Evolutionary conservation across 2,329 filamentous ascomycete genomes (phyloP).

Genomic region (Fusarium verticillioides): DNA sequence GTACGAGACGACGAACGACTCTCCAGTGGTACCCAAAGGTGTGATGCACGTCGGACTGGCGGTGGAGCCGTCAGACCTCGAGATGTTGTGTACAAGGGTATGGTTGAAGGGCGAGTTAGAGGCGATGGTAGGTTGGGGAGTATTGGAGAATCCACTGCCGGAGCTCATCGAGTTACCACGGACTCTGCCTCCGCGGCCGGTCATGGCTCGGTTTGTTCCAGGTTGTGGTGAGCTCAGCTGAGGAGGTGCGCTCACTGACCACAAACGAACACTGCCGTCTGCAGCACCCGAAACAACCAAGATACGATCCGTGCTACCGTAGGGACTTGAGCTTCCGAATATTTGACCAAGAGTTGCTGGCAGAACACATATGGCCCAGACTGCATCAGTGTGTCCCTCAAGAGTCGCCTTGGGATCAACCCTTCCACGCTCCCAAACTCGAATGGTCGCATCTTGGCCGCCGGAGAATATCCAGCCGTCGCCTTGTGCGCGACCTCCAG

Average conservation of each 20-base stretch:
- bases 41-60: slow-evolving; percentile 91
- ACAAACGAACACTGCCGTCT: slow-evolving; percentile 91
- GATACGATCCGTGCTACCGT: slow-evolving; percentile 85
- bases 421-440: slow-evolving; percentile 94
- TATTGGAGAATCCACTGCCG: slow-evolving; percentile 89
- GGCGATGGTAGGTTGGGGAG: slow-evolving; percentile 87
- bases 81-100: slow-evolving; percentile 87
- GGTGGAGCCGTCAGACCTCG: slow-evolving; percentile 70
- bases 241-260: slow-evolving; percentile 92
- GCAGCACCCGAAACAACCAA: slow-evolving; percentile 91
- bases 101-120: slow-evolving; percentile 88
- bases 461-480: slow-evolving; percentile 99
- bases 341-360: slow-evolving; percentile 83
- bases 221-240: slow-evolving; percentile 85
- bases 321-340: slow-evolving; percentile 79
- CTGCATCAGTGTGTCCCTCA: slow-evolving; percentile 93
- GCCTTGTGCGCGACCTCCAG: slow-evolving; percentile 85
- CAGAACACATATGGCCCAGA: slow-evolving; percentile 94
- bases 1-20: slow-evolving; percentile 93
- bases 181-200: slow-evolving; percentile 75
- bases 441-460: slow-evolving; percentile 90
- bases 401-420: slow-evolving; percentile 96
- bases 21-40: slow-evolving; percentile 83
- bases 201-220: slow-evolving; percentile 67
- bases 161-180: slow-evolving; percentile 94